Evolutionary conservation across 2,329 filamentous ascomycete species (phyloP), one percentile per base, ranked within the genome.

Genomic region (Chrysoporthe cubensis): DNA sequence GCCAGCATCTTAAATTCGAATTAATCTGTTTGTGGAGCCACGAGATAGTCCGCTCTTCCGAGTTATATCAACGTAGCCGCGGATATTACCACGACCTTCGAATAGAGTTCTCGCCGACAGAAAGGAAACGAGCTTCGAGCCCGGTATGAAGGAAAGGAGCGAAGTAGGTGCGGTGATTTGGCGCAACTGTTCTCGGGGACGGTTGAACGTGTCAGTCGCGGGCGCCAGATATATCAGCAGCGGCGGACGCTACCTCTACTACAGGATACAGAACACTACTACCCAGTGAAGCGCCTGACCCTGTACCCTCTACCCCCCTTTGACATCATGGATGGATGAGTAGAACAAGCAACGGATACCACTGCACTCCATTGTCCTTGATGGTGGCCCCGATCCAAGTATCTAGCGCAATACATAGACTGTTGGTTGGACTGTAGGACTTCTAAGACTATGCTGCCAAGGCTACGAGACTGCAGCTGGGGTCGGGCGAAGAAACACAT

Each of bases 101-200:
- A 3, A 21, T 54, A 54, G 16, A 32, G 14, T 21, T 40, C 32
- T 37, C 34, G 56, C 46, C 16, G 42, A 60, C 16, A 44, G 46
- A 40, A 40, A 32, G 58, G 54, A 59, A 40, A 32, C 42, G 66
- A 68, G 66, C 66, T 13, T 68, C 63, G 66, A 69, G 67, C 64
- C 54, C 54, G 54, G 21, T 32, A 48, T 50, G 59, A 61, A 64
- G 34, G 32, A 60, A 63, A 46, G 21, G 44, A 62, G 42, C 13
- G 62, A 48, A 61, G n/a, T 26, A 54, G 21, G 50, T 21, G 60
- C 40, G 46, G 34, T 40, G 44, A 32, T 32, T 44, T 65, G n/a
- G 26, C 26, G 37, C n/a, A 32, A 43, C 40, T 50, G 18, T 14
- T 34, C 50, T 42, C 50, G n/a, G 43, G 57, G 60, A 54, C 6